These are phyloP conservation scores for Arthromyces matolae DNA, from an alignment of 768 basidiomycete genomes.

Conservation along the genomic window DNA sequence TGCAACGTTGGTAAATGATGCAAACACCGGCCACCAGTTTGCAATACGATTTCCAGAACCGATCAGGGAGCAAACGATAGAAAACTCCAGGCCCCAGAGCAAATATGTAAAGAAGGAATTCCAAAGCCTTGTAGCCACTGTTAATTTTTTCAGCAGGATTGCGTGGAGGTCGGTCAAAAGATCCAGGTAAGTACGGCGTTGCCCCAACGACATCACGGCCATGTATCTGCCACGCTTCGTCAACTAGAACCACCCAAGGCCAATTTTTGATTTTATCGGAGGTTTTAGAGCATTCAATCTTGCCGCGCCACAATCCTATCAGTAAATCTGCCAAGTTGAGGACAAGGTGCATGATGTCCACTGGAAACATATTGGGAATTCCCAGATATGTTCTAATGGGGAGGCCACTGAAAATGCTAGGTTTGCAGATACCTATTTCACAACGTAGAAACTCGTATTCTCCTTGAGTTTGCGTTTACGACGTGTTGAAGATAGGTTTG, in stretches of 20 bases:
- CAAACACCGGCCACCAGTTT: conserved; percentile 9
- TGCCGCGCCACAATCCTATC: conserved; percentile 21
- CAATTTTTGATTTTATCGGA: neutral
- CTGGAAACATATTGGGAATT: conserved; percentile 20
- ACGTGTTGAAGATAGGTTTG: neutral
- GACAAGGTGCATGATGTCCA: conserved; percentile 30
- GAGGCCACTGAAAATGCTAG: neutral
- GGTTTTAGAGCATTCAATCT: neutral
- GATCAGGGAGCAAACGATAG: conserved; percentile 6
- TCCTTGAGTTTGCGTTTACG: neutral
- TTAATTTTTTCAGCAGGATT: neutral
- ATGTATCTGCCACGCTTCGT: neutral
- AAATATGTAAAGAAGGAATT: conserved; percentile 11
- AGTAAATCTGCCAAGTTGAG: conserved; percentile 30
- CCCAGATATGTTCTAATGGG: conserved; percentile 10
- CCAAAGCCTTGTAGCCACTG: conserved; percentile 9
- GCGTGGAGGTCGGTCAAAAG: neutral
- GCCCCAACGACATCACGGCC: neutral
- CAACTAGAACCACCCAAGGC: neutral
- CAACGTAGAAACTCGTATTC: neutral
- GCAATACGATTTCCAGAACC: conserved; percentile 12
- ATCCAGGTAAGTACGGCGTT: conserved; percentile 3
- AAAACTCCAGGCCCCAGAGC: conserved; percentile 11
- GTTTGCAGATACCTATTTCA: neutral
- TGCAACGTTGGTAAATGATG: conserved; percentile 10